Base-by-base conservation (phyloP, 306 rosid species). In the Prunus campanulata region DNA sequence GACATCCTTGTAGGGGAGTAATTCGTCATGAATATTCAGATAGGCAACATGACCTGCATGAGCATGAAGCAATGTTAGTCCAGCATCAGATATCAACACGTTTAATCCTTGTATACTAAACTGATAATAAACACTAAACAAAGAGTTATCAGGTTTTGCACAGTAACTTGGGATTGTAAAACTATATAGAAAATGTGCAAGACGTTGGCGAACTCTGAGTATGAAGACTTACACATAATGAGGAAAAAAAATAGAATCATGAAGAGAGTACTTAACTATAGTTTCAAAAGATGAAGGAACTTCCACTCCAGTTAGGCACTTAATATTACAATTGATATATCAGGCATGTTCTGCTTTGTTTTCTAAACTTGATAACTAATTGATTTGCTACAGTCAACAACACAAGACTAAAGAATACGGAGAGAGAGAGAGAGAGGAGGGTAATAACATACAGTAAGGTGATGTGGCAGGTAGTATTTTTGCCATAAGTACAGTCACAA, bases 201-300 rank as follows among this genome's bases (percentile, higher is more conserved):
- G 11, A 47, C 3, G 13, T 2, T 47, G 15, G 15, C 3, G 13
- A 47, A 47, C 51, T 47, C 51, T 1, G 51, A 47, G 2, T 11
- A 47, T 47, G 51, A 47, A 47, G 51, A 47, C 15, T 11, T 11
- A 47, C 51, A 47, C 51, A 47, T 9, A 13, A 56, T 19, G 14
- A 56, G 61, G n/a, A 29, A 29, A 22, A 39, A 29, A 18, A 44
- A 74, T 9, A 56, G 18, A n/a, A 5, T 49, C 44, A 74, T 22
- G 74, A 76, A 77, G 48, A 75, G 82, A 86, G 78, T 85, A 87
- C 93, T 88, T 90, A 95, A 88, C 98, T 83, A 95, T 83, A 61
- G 97, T 92, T 82, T 95, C 98, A 82, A 95, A 95, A 18, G 98
- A 95, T 22, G 97, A 92, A 49, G 97, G 98, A 71, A 90, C 93